Evolutionary conservation across 2,329 filamentous ascomycete species (phyloP), one percentile per base, ranked within the genome.

Genomic region (Penicillium sclerotiorum): DNA sequence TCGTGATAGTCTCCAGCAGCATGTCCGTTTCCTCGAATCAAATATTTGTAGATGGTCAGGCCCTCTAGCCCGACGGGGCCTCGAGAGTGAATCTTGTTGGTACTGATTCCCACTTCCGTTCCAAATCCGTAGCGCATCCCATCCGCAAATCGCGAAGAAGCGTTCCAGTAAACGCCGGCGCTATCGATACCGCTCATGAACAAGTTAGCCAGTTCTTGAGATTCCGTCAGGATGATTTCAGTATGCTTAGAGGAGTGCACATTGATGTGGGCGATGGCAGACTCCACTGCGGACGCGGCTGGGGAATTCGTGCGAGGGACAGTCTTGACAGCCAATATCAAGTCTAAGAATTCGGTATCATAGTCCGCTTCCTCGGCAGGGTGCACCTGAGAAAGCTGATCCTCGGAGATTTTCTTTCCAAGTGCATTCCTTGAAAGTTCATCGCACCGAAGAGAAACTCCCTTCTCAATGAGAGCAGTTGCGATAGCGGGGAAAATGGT

Each of bases 111-210:
- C 20, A 99, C 94, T 74, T 99, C 94, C 0, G 94, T 97, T 40
- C 94, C 94, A 73, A 99, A 99, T 7, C 94, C 94, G 69, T 95
- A 97, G 35, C 94, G 82, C 88, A 95, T 96, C 7, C 94, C 94
- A 70, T 99, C 94, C 5, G 92, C 91, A 75, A 99, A 93, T 43
- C 94, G 84, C 8, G 90, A 96, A 20, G 90, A 95, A 7, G 91
- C 89, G 69, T 99, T 99, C 91, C 93, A 96, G 79, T 95, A 99
- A 15, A 93, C 92, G 45, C 92, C 93, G 0, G 91, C 88, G 22
- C 90, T 90, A 73, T 97, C 94, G 43, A 97, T 84, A 50, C 84
- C 84, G 37, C 84, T 82, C 82, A 95, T 89, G 77, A 97, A 99
- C 42, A 78, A 77, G 64, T 95, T 86, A 4, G 94, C 93, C 25